These are phyloP conservation scores for Cyberlindnera nakhonratchasimensis DNA, from an alignment of 805 yeast species.

Conservation along the genomic window DNA sequence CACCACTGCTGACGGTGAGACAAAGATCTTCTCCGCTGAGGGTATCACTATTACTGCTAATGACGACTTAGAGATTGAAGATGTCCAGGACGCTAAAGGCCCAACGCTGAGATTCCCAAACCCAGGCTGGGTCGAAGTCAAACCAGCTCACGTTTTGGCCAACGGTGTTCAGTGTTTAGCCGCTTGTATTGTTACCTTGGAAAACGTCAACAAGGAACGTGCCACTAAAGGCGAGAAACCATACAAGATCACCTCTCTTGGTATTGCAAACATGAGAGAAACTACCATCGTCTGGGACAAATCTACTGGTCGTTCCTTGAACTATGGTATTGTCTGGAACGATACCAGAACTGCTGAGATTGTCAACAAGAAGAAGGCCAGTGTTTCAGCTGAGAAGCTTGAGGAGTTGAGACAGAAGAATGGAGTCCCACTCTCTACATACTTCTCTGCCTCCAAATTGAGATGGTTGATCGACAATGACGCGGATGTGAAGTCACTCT, in stretches of 20 bases:
- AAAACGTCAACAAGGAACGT: slow-evolving; percentile 52
- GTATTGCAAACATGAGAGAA: slow-evolving; percentile 95
- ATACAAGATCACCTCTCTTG: slow-evolving; percentile 68
- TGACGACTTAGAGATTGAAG: slow-evolving; percentile 59
- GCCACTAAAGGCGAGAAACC: slow-evolving; percentile 42
- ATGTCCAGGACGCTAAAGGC: slow-evolving; percentile 39
- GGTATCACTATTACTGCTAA: slow-evolving; percentile 64
- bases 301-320: slow-evolving; percentile 79
- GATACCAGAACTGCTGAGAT: slow-evolving; percentile 82
- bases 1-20: slow-evolving; percentile 42
- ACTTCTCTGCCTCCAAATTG: slow-evolving; percentile 86
- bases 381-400: slow-evolving; percentile 51
- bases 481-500: slow-evolving; percentile 58
- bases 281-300: slow-evolving; percentile 88
- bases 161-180: slow-evolving; percentile 79
- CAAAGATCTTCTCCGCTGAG: slow-evolving; percentile 66
- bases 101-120: slow-evolving; percentile 76
- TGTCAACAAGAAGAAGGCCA: slow-evolving; percentile 57
- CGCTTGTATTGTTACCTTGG: slow-evolving; percentile 54
- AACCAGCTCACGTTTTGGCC: slow-evolving; percentile 77
- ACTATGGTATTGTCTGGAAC: slow-evolving; percentile 91
- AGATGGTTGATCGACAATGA: slow-evolving; percentile 87
- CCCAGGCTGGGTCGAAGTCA: slow-evolving; percentile 94
- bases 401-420: slow-evolving; percentile 58
- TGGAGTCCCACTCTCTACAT: slow-evolving; percentile 87